Conservation (phyloP, 2,329 filamentous ascomycete genomes). For the Aspergillus felis region DNA sequence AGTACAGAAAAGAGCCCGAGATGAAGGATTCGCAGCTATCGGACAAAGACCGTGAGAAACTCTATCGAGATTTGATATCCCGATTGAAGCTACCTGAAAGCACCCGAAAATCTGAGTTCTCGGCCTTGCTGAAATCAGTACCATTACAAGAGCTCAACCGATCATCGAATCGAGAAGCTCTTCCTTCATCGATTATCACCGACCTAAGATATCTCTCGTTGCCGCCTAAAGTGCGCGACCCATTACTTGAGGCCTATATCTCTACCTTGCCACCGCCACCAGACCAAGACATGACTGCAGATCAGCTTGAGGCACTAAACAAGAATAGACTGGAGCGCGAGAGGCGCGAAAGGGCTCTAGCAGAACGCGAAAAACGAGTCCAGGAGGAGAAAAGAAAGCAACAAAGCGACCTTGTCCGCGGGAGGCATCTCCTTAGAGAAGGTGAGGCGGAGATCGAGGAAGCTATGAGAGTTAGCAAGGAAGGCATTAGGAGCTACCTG, state of each 20-base stretch:
- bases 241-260: conserved; percentile 42
- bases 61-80: conserved; percentile 46
- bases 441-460: conserved; percentile 43
- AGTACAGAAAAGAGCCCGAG: conserved; percentile 73
- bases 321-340: conserved; percentile 39
- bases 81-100: conserved; percentile 45
- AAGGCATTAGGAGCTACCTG: conserved; percentile 40
- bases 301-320: conserved; percentile 35
- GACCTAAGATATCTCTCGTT: conserved; percentile 45
- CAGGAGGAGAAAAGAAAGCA: conserved; percentile 42
- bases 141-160: conserved; percentile 38
- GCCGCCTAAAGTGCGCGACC: conserved; percentile 34
- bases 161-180: conserved; percentile 36
- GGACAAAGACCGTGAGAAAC: conserved; percentile 48
- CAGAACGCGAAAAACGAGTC: conserved; percentile 41
- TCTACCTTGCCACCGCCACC: conserved; percentile 40
- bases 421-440: conserved; percentile 41
- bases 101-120: conserved; percentile 45
- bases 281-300: conserved; percentile 31
- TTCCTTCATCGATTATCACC: conserved; percentile 40
- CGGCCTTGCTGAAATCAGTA: conserved; percentile 41
- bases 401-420: conserved; percentile 36
- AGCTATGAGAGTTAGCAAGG: conserved; percentile 42
- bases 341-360: conserved; percentile 42
- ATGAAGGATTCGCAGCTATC: conserved; percentile 55